Evolutionary conservation across 805 yeast genomes (phyloP).

Genomic region (Lachancea thermotolerans): DNA sequence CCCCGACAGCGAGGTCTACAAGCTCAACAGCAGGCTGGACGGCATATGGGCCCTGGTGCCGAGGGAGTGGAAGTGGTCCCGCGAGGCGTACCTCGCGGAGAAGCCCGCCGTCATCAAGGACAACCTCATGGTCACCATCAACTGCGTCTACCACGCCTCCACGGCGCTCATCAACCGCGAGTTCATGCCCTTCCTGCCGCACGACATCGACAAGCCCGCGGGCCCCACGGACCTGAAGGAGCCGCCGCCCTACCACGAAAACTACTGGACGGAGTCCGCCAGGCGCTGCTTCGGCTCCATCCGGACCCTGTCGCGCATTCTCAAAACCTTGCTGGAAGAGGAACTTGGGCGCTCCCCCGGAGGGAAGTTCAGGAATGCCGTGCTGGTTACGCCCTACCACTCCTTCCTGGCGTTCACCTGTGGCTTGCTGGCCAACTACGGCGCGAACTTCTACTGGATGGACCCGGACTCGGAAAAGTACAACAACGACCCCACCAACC

Average conservation of each 20-base stretch:
- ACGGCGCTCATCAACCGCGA: conserved; percentile 6
- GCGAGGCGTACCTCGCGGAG: neutral
- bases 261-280: conserved; percentile 8
- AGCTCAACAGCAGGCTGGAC: neutral
- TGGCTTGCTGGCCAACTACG: conserved; percentile 7
- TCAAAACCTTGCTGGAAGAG: conserved; percentile 2
- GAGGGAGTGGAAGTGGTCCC: conserved; percentile 7
- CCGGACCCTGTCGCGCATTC: conserved; percentile 4
- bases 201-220: conserved; percentile 5
- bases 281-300: conserved; percentile 3
- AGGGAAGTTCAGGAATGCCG: neutral
- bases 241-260: conserved; percentile 3
- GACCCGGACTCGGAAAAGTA: conserved; percentile 7
- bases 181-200: conserved; percentile 9
- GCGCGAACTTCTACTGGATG: conserved; percentile 11
- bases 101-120: neutral
- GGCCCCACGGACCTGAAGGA: conserved; percentile 9
- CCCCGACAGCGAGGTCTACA: conserved; percentile 3
- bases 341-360: neutral
- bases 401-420: conserved; percentile 9
- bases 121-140: conserved; percentile 2
- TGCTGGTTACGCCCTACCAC: conserved; percentile 6
- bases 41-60: conserved; percentile 5
- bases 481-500: neutral
- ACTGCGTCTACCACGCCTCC: conserved; percentile 6